Evolutionary conservation across 1,284 basidiomycete genomes (phyloP).

Genomic region (Ustilago curta): DNA sequence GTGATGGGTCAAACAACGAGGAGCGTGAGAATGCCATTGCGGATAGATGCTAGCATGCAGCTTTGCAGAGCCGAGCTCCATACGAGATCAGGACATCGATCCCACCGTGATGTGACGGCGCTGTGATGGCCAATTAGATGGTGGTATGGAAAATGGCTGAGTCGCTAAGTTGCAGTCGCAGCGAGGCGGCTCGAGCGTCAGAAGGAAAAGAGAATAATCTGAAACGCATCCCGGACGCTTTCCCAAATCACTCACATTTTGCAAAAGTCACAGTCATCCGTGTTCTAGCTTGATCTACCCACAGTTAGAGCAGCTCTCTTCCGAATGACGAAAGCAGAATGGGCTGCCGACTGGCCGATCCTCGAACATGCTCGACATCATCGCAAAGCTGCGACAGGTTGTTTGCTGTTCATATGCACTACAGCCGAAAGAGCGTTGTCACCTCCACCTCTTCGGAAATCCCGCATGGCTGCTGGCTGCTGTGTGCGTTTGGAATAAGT

Average conservation of each 20-base stretch:
- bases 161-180: too few species aligned
- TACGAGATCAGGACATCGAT: not conserved
- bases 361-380: too few species aligned
- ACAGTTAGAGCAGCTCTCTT: too few species aligned
- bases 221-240: too few species aligned
- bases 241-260: too few species aligned
- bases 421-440: not conserved
- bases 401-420: not conserved
- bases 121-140: not conserved
- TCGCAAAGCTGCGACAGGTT: conserved; percentile 3
- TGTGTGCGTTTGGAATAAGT: not conserved
- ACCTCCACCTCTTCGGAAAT: conserved; percentile 10
- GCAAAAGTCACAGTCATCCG: too few species aligned
- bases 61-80: conserved; percentile 5
- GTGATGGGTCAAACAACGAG: conserved; percentile 9
- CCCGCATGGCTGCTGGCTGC: conserved; percentile 11
- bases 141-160: not conserved
- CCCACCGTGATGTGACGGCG: not conserved
- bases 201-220: too few species aligned
- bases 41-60: not conserved
- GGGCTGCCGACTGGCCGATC: too few species aligned
- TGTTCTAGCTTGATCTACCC: too few species aligned
- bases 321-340: too few species aligned
- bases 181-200: too few species aligned
- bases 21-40: conserved; percentile 13